Base-by-base conservation (phyloP, 2,329 filamentous ascomycete genomes). In the Alternaria conjuncta region DNA sequence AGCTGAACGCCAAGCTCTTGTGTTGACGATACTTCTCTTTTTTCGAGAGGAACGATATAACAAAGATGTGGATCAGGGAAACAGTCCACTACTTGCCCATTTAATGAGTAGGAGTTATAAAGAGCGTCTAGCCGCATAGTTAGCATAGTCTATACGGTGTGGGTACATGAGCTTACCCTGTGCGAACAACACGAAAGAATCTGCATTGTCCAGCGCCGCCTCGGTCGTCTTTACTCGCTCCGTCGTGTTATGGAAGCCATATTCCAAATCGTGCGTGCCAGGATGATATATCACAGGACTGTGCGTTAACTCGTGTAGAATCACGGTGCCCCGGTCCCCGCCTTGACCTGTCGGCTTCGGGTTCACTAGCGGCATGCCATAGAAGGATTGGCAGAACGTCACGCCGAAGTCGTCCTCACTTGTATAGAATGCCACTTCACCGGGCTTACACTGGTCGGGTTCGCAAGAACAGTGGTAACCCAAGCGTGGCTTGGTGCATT, bases 1-100 rank as follows among this genome's bases (percentile, higher is more conserved):
- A 87, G 81, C 71, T 83, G 78, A 63, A 75, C 73, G 47, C 68
- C 70, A 57, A 78, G 54, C 30, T 4, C 30, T 8, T 6, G 71
- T 3, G 13, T 26, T 32, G 28, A 32, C 28, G 28, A 30, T 30
- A 30, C 45, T 47, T 47, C 45, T 47, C 21, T 47, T 26, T 47
- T 30, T 30, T 30, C 28, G 12, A 30, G 28, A 30, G 28, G 28
- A 30, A 30, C 28, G 28, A 30, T 30, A 30, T 30, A 30, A 7
- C 30, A 32, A 32, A 32, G 30, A 32, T 15, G 6, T 36, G 7
- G 32, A 36, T 36, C 32, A 36, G 32, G 15, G 32, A 36, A n/a
- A 36, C 32, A 36, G 2, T 36, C 32, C 32, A 36, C 32, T 36
- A 36, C 32, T 36, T 36, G 32, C 32, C 15, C 32, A n/a, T 36